Evolutionary conservation across 768 basidiomycete genomes (phyloP).

Genomic region (Bullera alba): DNA sequence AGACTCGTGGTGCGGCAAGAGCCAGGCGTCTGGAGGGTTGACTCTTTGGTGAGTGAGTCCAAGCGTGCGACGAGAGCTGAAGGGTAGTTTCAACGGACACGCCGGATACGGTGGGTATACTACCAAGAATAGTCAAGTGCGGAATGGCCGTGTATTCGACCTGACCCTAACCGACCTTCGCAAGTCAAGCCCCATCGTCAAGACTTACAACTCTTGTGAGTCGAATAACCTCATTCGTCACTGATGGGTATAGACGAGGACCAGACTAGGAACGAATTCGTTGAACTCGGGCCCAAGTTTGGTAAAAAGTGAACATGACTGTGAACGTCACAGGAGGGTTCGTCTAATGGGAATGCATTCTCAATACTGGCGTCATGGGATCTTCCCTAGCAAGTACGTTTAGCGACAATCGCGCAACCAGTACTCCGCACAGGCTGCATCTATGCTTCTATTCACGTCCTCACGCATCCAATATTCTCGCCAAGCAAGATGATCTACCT

Average conservation of each 20-base stretch:
- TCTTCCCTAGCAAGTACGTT: too few relatives aligned
- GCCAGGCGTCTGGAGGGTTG: constrained; percentile 55
- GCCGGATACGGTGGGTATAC: constrained; percentile 11
- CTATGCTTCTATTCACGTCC: too few relatives aligned
- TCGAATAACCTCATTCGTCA: neutral
- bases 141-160: constrained; percentile 17
- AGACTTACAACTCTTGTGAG: constrained; percentile 24
- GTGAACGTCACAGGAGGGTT: too few relatives aligned
- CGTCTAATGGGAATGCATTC: too few relatives aligned
- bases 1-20: constrained; percentile 67
- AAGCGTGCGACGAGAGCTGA: constrained; percentile 53
- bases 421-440: too few relatives aligned
- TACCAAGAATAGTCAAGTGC: constrained; percentile 6
- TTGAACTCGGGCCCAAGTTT: too few relatives aligned
- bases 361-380: too few relatives aligned
- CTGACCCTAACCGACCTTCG: constrained; percentile 10
- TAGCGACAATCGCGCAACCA: too few relatives aligned
- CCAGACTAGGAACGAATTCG: constrained; percentile 3
- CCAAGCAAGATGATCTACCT: too few relatives aligned
- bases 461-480: too few relatives aligned
- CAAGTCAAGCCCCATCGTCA: constrained; percentile 3
- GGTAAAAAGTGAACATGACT: too few relatives aligned
- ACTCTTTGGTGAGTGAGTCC: constrained; percentile 75
- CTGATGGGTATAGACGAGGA: neutral
- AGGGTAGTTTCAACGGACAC: neutral